Conservation (phyloP, 495 filamentous ascomycete species). For the Tuber indicum region DNA sequence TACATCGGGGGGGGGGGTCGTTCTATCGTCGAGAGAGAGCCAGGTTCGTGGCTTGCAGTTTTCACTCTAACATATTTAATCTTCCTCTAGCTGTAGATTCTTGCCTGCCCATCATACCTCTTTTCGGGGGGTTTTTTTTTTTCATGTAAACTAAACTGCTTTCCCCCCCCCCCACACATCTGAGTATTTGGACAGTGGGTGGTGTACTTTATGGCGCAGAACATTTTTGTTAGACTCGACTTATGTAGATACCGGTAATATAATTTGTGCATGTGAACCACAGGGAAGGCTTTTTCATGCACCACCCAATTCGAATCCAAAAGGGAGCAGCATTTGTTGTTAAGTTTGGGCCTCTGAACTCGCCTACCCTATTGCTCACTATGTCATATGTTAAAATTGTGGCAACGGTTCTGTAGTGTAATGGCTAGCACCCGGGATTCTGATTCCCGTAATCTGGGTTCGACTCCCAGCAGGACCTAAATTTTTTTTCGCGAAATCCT, state of each 20-base stretch:
- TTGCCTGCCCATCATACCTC: no score
- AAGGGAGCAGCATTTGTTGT: neutral
- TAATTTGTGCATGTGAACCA: neutral
- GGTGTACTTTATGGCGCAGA: neutral
- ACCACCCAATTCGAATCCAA: neutral
- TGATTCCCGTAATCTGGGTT: conserved; percentile 34
- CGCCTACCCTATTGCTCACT: neutral
- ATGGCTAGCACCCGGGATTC: conserved; percentile 34
- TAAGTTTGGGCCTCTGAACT: neutral
- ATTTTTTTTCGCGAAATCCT: neutral
- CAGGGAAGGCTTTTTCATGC: neutral
- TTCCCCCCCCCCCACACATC: neutral
- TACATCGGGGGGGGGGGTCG: no score
- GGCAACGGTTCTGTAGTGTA: conserved; percentile 30
- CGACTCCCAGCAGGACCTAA: conserved; percentile 29
- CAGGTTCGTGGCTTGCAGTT: neutral
- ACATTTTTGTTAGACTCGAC: neutral
- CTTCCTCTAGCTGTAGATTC: neutral
- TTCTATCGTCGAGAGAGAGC: neutral
- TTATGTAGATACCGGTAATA: neutral
- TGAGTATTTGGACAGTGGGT: neutral
- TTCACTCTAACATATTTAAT: neutral
- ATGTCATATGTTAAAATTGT: neutral
- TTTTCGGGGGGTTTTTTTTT: no score
- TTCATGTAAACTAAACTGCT: no score